Base-by-base conservation (phyloP, 331 rosid species). In the Cydonia oblonga region DNA sequence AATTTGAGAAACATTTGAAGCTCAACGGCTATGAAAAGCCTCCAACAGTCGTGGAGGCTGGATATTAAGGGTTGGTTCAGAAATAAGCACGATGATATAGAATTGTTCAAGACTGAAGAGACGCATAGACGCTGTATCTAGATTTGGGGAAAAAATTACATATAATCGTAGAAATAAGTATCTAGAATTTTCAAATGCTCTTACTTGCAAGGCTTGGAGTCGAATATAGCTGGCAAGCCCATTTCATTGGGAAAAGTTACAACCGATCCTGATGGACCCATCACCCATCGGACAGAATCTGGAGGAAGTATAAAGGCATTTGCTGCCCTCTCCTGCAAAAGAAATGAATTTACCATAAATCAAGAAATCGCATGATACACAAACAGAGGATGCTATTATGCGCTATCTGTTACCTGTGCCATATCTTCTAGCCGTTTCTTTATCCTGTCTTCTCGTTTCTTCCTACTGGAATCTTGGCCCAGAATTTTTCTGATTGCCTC, bases 401-500 rank as follows among this genome's bases (percentile, higher is more conserved):
- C 24, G 25, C 15, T 40, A 28, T 63, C 24, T 10, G 4, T 29
- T 67, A 86, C 88, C 84, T 83, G 87, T 22, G 83, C 83, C n/a
- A 66, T 56, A 51, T 84, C 86, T 32, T 86, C 86, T 65, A 70
- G 75, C 26, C 74, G 85, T 76, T 86, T 86, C 74, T 82, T 86
- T 67, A 81, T 72, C 78, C 79, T 89, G 28, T 86, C 91, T 72
- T 84, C 86, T 46, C 81, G 77, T 76, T 86, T 89, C 89, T 86
- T 89, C 86, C 87, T 75, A 58, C 83, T 75, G 6, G 91, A 86
- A 58, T 84, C 91, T 83, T 89, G 95, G 62, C 88, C 91, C 49
- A 89, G 82, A 65, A 89, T 89, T 73, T 83, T 89, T 81, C 86
- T 86, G 62, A 89, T 89, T 61, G 91, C 95, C 52, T 84, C 88